These are phyloP conservation scores for Graphilbum ipis-grandicollis DNA, from an alignment of 2,329 filamentous ascomycete species.

Conservation along the genomic window DNA sequence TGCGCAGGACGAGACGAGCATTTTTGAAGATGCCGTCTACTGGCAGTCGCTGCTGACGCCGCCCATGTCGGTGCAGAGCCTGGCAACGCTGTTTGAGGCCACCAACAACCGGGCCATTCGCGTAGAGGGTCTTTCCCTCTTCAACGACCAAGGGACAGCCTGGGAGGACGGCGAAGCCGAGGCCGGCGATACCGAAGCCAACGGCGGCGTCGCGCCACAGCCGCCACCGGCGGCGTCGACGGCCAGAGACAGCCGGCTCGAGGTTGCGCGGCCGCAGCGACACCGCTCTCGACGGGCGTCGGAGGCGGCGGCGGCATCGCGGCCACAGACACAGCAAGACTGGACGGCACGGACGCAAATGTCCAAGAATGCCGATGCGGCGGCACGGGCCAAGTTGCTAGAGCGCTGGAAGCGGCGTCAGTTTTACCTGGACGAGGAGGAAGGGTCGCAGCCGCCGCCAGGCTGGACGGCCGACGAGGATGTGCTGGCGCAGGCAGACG, in stretches of 20 bases:
- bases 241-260: no score
- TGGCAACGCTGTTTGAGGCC: conserved; percentile 19
- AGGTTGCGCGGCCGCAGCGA: no score
- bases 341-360: conserved; percentile 16
- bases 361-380: conserved; percentile 20
- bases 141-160: not conserved
- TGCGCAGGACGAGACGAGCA: not conserved
- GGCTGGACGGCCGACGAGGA: conserved; percentile 47
- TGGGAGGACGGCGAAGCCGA: conserved; percentile 3
- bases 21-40: conserved; percentile 13
- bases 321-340: conserved; percentile 9
- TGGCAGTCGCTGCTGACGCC: conserved; percentile 27
- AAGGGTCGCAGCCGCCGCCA: conserved; percentile 48
- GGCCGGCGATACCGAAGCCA: conserved; percentile 2
- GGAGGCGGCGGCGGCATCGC: not conserved
- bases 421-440: conserved; percentile 76
- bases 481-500: conserved; percentile 23
- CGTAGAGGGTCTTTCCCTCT: conserved; percentile 11
- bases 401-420: conserved; percentile 61
- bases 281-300: no score
- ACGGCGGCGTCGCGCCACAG: not conserved
- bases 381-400: conserved; percentile 36
- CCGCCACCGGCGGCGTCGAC: no score
- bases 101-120: conserved; percentile 5
- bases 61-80: conserved; percentile 23